Evolutionary conservation across 768 basidiomycete genomes (phyloP).

Genomic region (Termitomyces sp.): DNA sequence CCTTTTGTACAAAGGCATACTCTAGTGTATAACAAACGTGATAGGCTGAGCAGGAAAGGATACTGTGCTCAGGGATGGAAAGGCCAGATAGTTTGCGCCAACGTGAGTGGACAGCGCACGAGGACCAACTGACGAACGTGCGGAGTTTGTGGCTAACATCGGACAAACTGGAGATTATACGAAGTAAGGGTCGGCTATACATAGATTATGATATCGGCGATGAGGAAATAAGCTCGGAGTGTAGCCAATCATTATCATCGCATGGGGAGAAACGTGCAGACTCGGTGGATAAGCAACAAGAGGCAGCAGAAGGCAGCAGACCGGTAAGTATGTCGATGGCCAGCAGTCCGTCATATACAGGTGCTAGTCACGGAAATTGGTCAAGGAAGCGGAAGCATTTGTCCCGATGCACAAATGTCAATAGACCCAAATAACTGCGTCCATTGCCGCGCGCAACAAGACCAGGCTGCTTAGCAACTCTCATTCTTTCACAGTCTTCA

Average conservation of each 20-base stretch:
- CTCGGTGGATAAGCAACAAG: not conserved
- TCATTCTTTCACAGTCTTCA: too few species aligned
- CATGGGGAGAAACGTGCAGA: not conserved
- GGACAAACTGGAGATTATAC: not conserved
- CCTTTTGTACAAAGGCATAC: slow-evolving; percentile 10
- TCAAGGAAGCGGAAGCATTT: too few species aligned
- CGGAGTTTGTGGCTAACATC: not conserved
- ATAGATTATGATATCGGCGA: not conserved
- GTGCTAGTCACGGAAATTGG: too few species aligned
- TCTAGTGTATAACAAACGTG: slow-evolving; percentile 11
- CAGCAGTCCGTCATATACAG: too few species aligned
- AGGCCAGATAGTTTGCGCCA: not conserved
- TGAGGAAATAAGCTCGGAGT: not conserved
- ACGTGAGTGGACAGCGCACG: slow-evolving; percentile 8
- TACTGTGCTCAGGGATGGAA: not conserved
- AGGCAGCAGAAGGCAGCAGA: too few species aligned
- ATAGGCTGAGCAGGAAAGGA: not conserved
- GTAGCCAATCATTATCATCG: not conserved
- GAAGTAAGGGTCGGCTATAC: not conserved
- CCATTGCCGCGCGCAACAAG: not conserved
- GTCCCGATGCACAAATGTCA: slow-evolving; percentile 8
- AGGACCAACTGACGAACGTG: slow-evolving; percentile 14
- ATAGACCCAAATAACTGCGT: slow-evolving; percentile 13
- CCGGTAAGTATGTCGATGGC: too few species aligned
- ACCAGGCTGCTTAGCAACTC: not conserved